A percentile compares a stretch with the other conserved stretches of the same genome.
phyloP scores from a whole-genome alignment of 257 asterid genomes.

The Nicotiana benthamiana region DNA sequence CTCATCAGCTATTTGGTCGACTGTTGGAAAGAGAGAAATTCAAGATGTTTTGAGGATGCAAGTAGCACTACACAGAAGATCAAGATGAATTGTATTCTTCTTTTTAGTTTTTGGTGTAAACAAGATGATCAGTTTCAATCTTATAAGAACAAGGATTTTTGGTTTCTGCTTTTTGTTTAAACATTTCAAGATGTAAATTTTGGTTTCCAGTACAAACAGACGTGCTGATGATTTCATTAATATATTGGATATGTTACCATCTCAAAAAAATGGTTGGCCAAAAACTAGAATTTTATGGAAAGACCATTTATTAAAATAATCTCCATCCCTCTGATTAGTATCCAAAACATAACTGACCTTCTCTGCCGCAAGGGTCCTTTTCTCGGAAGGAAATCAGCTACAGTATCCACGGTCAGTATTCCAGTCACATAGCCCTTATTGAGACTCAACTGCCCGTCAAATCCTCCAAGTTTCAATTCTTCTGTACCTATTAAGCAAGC shows the following conservation, averaged over 20 bases:
- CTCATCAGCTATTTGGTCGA: too few relatives aligned
- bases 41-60: too few relatives aligned
- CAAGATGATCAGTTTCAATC: too few relatives aligned
- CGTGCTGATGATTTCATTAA: too few relatives aligned
- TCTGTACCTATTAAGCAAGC: constrained; percentile 45
- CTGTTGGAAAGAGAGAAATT: too few relatives aligned
- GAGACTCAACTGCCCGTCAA: constrained; percentile 60
- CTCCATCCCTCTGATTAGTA: not conserved
- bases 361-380: constrained; percentile 76
- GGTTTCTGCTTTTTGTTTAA: too few relatives aligned
- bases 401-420: constrained; percentile 82
- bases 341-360: constrained; percentile 38
- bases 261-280: not conserved
- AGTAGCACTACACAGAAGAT: too few relatives aligned
- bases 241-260: not conserved
- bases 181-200: too few relatives aligned
- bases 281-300: not conserved
- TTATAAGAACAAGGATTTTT: too few relatives aligned
- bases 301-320: not conserved
- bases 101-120: too few relatives aligned
- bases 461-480: constrained; percentile 51
- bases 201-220: too few relatives aligned
- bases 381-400: constrained; percentile 89
- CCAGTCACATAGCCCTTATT: constrained; percentile 75
- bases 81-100: too few relatives aligned